phyloP scores from a whole-genome alignment of 345 rosid genomes.

The Litchi chinensis region DNA sequence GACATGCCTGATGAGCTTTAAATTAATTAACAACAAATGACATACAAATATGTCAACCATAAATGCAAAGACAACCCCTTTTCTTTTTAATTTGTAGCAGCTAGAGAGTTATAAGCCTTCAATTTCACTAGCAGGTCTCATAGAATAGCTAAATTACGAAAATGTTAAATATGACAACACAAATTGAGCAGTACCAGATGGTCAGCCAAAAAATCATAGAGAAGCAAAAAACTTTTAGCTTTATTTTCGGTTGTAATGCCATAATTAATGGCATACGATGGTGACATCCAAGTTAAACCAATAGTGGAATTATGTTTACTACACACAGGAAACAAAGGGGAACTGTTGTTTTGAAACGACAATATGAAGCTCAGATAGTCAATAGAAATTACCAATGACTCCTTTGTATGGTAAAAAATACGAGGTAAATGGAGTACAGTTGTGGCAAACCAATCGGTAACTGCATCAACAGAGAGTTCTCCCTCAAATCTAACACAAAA shows the following conservation, averaged over 20 bases:
- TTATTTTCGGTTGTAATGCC: not conserved
- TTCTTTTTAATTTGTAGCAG: no score
- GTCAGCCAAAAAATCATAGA: not conserved
- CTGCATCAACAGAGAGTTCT: constrained; percentile 69
- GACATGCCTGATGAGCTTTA: no score
- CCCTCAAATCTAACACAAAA: constrained; percentile 65
- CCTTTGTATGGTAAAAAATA: constrained; percentile 79
- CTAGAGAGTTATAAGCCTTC: not conserved
- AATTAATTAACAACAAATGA: no score
- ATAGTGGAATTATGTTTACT: not conserved
- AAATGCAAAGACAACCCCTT: no score
- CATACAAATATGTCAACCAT: no score
- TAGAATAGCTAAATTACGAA: not conserved
- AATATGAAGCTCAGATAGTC: constrained; percentile 7
- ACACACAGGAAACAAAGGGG: not conserved
- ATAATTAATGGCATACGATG: not conserved
- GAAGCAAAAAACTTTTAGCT: not conserved
- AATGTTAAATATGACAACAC: not conserved
- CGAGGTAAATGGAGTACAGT: constrained; percentile 73
- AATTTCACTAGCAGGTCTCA: not conserved
- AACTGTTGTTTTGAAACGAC: not conserved
- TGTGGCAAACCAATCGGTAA: constrained; percentile 86
- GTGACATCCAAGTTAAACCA: not conserved
- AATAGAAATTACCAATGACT: constrained; percentile 64
- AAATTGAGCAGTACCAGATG: not conserved